A percentile compares a stretch with the other conserved stretches of the same genome.
These are phyloP conservation scores for Ilex aquifolium DNA, from an alignment of 257 asterid genomes.

Conservation along the genomic window DNA sequence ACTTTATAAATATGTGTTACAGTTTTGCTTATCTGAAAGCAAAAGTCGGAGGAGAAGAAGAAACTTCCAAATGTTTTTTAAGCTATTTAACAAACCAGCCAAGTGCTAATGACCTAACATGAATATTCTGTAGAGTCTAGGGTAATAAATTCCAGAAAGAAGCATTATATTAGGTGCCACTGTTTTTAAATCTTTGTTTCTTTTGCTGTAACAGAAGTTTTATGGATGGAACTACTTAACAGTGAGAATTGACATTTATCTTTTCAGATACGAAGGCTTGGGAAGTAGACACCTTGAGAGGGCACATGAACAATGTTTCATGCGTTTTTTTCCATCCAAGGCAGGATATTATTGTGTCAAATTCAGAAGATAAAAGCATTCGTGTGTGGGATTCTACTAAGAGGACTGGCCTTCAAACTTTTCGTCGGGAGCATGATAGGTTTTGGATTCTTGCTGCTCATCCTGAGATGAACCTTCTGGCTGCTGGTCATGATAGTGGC, in stretches of 20 bases:
- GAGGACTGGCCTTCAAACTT: constrained; percentile 94
- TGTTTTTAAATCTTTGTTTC: neutral
- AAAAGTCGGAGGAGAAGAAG: too few relatives aligned
- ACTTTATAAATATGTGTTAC: too few relatives aligned
- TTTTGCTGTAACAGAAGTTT: neutral
- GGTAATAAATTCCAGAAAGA: too few relatives aligned
- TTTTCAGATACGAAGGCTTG: constrained; percentile 94
- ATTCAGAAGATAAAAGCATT: constrained; percentile 96
- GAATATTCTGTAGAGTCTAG: too few relatives aligned
- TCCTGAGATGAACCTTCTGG: constrained; percentile 97
- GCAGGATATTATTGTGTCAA: constrained; percentile 92
- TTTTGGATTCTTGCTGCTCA: constrained; percentile 96
- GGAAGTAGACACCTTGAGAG: constrained; percentile 99
- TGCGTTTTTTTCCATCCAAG: constrained; percentile 80
- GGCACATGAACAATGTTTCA: constrained; percentile 96
- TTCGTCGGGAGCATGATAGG: constrained; percentile 96
- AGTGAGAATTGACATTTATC: constrained; percentile 7
- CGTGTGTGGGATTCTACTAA: constrained; percentile 99
- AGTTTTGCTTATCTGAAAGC: too few relatives aligned
- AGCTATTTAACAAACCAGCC: too few relatives aligned
- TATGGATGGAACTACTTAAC: too few relatives aligned
- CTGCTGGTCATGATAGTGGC: constrained; percentile 99
- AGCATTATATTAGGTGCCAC: too few relatives aligned
- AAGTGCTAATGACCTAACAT: too few relatives aligned
- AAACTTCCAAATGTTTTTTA: too few relatives aligned